Base-by-base conservation (phyloP, 805 yeast species). In the Wickerhamomyces sydowiorum region DNA sequence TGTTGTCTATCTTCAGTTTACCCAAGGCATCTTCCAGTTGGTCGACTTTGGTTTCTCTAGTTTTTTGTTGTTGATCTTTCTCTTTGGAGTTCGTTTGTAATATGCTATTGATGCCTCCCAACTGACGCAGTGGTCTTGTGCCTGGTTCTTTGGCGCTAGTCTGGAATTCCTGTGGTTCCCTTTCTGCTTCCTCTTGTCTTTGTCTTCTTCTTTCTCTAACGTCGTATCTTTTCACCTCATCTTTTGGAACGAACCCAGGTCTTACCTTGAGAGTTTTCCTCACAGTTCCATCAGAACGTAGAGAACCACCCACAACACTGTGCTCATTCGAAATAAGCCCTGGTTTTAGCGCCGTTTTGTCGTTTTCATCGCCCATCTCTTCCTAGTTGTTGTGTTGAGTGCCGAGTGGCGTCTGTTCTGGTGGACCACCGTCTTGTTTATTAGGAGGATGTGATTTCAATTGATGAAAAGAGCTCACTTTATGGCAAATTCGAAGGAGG, bases 211-310 rank as follows among this genome's bases (percentile, higher is more conserved):
- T 37, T 27, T 32, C 47, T 18, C 46, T 37, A 3, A 47, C 54
- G 36, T 43, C 46, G 35, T 51, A 49, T 19, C 51, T 42, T 36
- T 48, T 41, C 13, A 49, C 37, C 25, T 55, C 57, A 13, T 54
- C 58, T 8, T 38, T 35, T 12, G 59, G 51, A 7, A 47, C 41
- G 36, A 39, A 58, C 0, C 62, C 62, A 2, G 53, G 55, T 36
- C 56, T 43, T 7, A 55, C 48, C 22, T 42, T 54, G 4, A 55
- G 36, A 2, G 40, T 36, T 36, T 49, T 46, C 34, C 61, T 38
- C 37, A 50, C 49, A 2, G 60, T 37, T 1, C 60, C 61, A 44
- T 58, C 60, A 15, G 55, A 28, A 32, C 61, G 47, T 15, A 47
- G 23, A 1, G 59, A 40, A 4, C 61, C 61, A 4, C 59, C 62